These are phyloP conservation scores for Prinsepia uniflora DNA, from an alignment of 306 rosid genomes.

Conservation along the genomic window DNA sequence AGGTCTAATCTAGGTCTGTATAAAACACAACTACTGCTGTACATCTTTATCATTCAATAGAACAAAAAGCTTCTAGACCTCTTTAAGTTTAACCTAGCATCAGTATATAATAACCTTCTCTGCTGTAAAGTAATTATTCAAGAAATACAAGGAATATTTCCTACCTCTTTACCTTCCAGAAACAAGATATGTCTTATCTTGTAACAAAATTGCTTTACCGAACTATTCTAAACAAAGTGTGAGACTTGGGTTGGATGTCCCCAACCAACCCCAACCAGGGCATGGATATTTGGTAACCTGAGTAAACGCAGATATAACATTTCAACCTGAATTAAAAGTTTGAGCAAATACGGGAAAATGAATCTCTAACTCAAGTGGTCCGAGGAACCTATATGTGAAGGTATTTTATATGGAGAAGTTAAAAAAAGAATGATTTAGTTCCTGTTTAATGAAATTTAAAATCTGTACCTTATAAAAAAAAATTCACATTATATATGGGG, in stretches of 20 bases:
- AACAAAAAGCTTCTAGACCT: no score
- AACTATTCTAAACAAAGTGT: not conserved
- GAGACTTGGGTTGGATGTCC: not conserved
- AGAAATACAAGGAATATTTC: no score
- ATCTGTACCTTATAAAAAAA: no score
- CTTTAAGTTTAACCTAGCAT: no score
- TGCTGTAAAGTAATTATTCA: no score
- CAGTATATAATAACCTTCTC: no score
- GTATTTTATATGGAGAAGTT: not conserved
- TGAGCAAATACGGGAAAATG: not conserved
- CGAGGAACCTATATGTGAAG: not conserved
- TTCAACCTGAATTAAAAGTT: not conserved
- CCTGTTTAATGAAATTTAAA: no score
- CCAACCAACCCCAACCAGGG: conserved; percentile 1
- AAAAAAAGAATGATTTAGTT: no score
- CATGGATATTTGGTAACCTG: not conserved
- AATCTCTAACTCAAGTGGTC: not conserved
- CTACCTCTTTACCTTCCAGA: no score
- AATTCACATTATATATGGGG: not conserved
- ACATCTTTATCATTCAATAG: no score
- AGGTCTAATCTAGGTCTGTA: no score
- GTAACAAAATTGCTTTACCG: not conserved
- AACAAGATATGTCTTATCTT: conserved; percentile 20
- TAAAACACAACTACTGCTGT: no score
- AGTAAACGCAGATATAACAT: not conserved